Evolutionary conservation across 768 basidiomycete genomes (phyloP), one percentile per base, ranked within the genome.

Genomic region (Tephrocybe sp.): DNA sequence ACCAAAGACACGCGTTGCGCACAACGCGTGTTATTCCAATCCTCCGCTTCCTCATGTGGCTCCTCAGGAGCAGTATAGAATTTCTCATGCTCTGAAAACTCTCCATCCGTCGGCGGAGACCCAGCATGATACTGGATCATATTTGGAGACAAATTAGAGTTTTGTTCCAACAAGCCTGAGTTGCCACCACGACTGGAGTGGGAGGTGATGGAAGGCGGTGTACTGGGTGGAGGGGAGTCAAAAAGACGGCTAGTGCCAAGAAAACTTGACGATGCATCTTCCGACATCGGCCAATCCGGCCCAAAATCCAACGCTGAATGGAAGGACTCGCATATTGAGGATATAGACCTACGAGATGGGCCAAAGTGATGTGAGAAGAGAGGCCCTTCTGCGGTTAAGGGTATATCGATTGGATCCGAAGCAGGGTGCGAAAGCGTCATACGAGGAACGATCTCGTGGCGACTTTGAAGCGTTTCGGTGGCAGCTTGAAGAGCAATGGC

Each of bases 1-100:
- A 92, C 87, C 35, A 93, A 72, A 9, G 90, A 93, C 8, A 93
- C 92, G 8, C 91, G 85, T 57, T 90, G 87, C 12, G 89, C 90
- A 28, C 85, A 87, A 40, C 86, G 83, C 1, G 92, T 94, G 64
- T 84, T 84, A 67, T 89, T 75, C 92, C 92, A 94, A 44, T 87
- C 86, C 64, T 92, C 91, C n/a, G 92, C 90, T 65, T 86, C 76
- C 64, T 92, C 89, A 37, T 78, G 76, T 22, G 64, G 63, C 18
- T 61, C 69, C 59, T 84, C 82, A 15, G 64, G 65, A 25, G 70
- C 72, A 19, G 72, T 74, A 54, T 69, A 72, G 57, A 73, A 73
- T 43, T 68, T 74, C 56, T 82, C 79, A 49, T 77, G 80, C 11
- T 63, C 50, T n/a, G 19, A 13, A 4, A 55, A 47, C 24, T 64